Evolutionary conservation across 2,329 filamentous ascomycete species (phyloP).

Genomic region (Aspergillus caelatus): DNA sequence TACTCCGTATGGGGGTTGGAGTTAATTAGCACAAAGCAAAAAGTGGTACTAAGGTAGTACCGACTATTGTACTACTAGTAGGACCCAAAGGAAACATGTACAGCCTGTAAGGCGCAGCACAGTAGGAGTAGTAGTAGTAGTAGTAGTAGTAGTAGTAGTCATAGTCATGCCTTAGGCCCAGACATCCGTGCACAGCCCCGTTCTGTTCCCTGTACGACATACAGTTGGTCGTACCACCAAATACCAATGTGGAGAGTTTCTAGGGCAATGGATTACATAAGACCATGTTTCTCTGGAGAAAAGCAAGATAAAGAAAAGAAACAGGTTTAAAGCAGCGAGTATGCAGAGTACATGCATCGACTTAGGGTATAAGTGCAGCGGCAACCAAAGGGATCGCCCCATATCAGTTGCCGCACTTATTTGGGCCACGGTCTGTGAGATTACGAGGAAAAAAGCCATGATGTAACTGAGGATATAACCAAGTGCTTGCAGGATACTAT

Average conservation of each 20-base stretch:
- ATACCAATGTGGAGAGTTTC: not conserved
- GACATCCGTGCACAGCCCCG: not conserved
- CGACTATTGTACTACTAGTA: too few relatives aligned
- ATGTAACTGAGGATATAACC: not conserved
- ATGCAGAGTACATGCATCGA: not conserved
- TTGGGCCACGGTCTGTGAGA: slow-evolving; percentile 39
- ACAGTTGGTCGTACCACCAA: not conserved
- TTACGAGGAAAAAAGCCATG: not conserved
- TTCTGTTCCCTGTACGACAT: not conserved
- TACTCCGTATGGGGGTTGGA: not conserved
- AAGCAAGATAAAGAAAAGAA: not conserved
- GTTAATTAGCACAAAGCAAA: not conserved
- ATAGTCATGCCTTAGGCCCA: not conserved
- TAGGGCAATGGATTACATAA: not conserved
- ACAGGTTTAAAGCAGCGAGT: not conserved
- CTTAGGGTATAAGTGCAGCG: slow-evolving; percentile 8
- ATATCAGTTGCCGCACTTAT: slow-evolving; percentile 11
- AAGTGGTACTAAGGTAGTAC: not conserved
- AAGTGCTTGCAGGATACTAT: not conserved
- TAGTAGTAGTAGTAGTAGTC: too few relatives aligned
- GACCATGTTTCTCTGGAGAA: too few relatives aligned
- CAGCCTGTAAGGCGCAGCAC: not conserved
- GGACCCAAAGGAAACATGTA: not conserved
- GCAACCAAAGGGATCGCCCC: not conserved
- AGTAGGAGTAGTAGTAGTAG: too few relatives aligned